Evolutionary conservation across 176 grass and related monocot genomes (phyloP).

Genomic region (Triticum dicoccoides): DNA sequence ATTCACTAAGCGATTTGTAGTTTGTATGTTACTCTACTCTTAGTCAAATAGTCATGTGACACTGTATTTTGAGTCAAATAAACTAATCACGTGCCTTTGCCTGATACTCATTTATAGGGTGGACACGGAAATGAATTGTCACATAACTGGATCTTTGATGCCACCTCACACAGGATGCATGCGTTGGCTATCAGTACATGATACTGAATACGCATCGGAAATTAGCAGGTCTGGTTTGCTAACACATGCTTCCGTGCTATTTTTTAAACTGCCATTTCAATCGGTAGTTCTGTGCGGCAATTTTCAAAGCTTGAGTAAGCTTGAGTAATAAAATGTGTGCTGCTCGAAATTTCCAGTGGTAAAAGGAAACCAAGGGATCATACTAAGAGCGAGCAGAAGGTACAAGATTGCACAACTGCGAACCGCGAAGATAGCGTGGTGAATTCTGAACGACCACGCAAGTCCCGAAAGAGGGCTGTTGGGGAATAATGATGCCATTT

Average conservation of each 20-base stretch:
- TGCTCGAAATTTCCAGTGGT: slow-evolving; percentile 31
- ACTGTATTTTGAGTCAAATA: slow-evolving; percentile 9
- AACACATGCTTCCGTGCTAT: background rate
- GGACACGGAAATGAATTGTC: slow-evolving; percentile 79
- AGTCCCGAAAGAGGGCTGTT: slow-evolving; percentile 36
- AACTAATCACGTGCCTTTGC: slow-evolving; percentile 10
- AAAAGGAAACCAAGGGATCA: slow-evolving; percentile 18
- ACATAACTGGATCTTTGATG: slow-evolving; percentile 81
- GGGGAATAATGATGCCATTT: slow-evolving; percentile 20
- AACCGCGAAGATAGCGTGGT: background rate
- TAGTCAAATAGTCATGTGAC: background rate
- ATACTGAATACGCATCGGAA: slow-evolving; percentile 48
- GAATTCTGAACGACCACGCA: slow-evolving; percentile 31
- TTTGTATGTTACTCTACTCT: background rate
- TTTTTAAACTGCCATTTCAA: background rate
- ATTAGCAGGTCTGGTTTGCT: slow-evolving; percentile 38
- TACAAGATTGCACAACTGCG: slow-evolving; percentile 15
- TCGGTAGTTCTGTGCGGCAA: background rate
- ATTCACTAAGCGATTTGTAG: background rate
- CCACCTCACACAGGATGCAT: slow-evolving; percentile 72
- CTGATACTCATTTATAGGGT: slow-evolving; percentile 54
- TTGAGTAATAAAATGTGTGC: slow-evolving; percentile 13
- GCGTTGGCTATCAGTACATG: slow-evolving; percentile 59
- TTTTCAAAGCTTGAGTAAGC: slow-evolving; percentile 24
- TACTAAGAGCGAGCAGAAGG: slow-evolving; percentile 18